These are phyloP conservation scores for Ceriops zippeliana DNA, from an alignment of 345 rosid species.

Conservation along the genomic window DNA sequence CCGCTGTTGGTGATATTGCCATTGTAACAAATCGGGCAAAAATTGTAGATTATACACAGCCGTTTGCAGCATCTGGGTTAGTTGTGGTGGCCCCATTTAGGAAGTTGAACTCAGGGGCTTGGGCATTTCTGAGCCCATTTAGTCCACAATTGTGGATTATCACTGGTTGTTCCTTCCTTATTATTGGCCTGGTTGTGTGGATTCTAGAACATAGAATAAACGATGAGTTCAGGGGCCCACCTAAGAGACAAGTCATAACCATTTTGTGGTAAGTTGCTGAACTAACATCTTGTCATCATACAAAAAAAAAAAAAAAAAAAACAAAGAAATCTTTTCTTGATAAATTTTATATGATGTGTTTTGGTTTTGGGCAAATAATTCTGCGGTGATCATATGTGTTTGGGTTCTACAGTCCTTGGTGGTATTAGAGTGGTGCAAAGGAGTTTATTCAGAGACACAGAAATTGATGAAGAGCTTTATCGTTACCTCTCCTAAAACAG, in stretches of 20 bases:
- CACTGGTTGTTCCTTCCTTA: conserved; percentile 60
- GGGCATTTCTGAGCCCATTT: conserved; percentile 91
- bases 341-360: no score
- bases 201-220: conserved; percentile 86
- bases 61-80: conserved; percentile 84
- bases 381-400: no score
- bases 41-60: conserved; percentile 89
- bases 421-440: no score
- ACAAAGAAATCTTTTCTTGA: no score
- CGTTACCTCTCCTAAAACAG: no score
- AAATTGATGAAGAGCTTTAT: no score
- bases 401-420: no score
- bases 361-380: no score
- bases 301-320: no score
- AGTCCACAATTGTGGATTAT: conserved; percentile 68
- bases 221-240: conserved; percentile 93
- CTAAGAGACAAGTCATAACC: conserved; percentile 66
- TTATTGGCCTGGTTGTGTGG: conserved; percentile 86
- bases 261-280: conserved; percentile 65
- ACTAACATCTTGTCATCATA: conserved; percentile 1
- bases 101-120: conserved; percentile 74
- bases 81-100: conserved; percentile 81
- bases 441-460: no score
- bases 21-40: conserved; percentile 80
- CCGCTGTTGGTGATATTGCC: conserved; percentile 84